Evolutionary conservation across 1,284 basidiomycete species (phyloP), one percentile per base, ranked within the genome.

Genomic region (Singerocomus rubriflavus): DNA sequence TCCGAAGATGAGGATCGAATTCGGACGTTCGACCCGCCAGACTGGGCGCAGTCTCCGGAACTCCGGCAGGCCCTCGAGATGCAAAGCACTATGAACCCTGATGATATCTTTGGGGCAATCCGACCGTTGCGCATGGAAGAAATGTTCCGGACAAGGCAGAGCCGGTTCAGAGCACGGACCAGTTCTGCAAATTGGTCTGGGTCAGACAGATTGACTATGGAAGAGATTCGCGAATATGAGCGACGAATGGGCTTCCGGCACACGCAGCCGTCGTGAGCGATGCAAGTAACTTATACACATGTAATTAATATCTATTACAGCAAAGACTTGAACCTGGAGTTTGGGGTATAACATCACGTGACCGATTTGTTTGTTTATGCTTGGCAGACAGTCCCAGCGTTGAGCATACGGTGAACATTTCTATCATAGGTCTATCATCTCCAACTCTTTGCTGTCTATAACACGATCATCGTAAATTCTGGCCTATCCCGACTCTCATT

Each of bases 131-230:
- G 76, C 57, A 96, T 97, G 91, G 88, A 92, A 60, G 90, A 91
- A 60, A 76, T 91, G 52, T 92, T 92, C 73, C 80, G 81, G 58
- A 81, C 78, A 27, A 69, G 82, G 57, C 84, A 85, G 47, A 88
- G 83, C 52, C 79, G 88, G 43, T 96, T 97, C 75, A 79, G 93
- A 52, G 86, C 89, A 12, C 78, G 94, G 47, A 92, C 92, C 7
- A 93, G 90, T 62, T 94, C 91, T 16, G 95, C 94, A 37, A 96
- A 96, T 67, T 98, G 94, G 94, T 81, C 82, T 14, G 91, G 91
- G 14, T 73, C 85, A 13, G 94, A 98, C 72, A 78, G 84, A 32
- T 73, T 98, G 56, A 94, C 92, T 7, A 70, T 75, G 33, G 81
- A 87, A 56, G 94, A 98, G 69, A 84, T 94, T 71, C 73, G 77